Percentiles rank a stretch among this genome's conserved stretches.
Evolutionary conservation across 2,329 filamentous ascomycete species (phyloP).

Genomic region (Paramyrothecium roridum): DNA sequence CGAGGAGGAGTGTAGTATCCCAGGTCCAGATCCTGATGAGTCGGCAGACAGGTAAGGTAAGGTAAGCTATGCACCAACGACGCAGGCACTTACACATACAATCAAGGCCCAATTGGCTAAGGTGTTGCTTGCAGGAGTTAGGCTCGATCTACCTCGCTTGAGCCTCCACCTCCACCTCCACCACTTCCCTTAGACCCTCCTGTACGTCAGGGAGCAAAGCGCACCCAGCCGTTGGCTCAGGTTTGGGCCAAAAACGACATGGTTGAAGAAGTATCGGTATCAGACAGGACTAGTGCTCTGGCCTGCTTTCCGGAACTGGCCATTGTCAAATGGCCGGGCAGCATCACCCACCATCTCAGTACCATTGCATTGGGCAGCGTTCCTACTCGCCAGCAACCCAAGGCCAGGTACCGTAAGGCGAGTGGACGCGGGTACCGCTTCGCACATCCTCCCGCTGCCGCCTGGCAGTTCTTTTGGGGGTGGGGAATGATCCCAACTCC

Average conservation of each 20-base stretch:
- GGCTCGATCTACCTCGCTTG: background rate
- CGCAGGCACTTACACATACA: background rate
- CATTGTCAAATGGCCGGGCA: slow-evolving; percentile 30
- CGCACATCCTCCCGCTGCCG: no score
- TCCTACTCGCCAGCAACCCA: background rate
- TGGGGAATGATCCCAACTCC: no score
- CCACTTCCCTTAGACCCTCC: background rate
- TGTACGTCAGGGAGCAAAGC: no score
- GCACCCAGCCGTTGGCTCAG: no score
- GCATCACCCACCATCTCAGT: slow-evolving; percentile 22
- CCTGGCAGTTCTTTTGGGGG: no score
- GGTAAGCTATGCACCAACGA: background rate
- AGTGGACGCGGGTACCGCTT: no score
- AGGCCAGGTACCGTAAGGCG: background rate
- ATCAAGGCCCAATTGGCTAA: background rate
- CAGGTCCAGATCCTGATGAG: no score
- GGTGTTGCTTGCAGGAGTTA: background rate
- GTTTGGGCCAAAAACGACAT: no score
- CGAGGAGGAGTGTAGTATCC: no score
- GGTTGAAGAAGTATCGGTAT: no score
- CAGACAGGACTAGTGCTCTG: background rate
- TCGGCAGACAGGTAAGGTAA: no score
- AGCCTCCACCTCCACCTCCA: no score
- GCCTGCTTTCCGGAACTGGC: slow-evolving; percentile 3
- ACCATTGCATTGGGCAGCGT: slow-evolving; percentile 15